Base-by-base conservation (phyloP, 2,329 filamentous ascomycete genomes). In the Exophiala aquamarina region DNA sequence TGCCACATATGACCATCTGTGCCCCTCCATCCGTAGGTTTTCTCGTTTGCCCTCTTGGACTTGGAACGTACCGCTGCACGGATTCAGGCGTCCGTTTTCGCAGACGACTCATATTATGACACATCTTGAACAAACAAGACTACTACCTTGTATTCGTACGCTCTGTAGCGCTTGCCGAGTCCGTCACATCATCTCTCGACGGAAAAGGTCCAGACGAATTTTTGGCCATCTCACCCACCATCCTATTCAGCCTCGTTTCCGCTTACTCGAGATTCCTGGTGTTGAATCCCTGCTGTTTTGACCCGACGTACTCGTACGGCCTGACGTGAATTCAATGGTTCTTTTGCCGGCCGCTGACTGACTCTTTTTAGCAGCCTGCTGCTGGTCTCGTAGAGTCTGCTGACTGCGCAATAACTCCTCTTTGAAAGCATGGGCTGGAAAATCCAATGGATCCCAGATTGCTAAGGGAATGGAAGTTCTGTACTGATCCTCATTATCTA, bases 401-500 rank as follows among this genome's bases (percentile, higher is more conserved):
- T 75, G 72, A 17, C 55, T 60, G 49, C 64, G 71, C 20, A 66
- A 58, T 26, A 76, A 60, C 44, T 72, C 69, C 43, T 75, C 73
- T 50, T 73, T 75, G 54, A 69, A 75, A 1, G 67, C 72, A 66
- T 67, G 71, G 1, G 43, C 42, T 5, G 72, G 72, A 28, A 75
- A 60, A 21, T 42, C 58, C 3, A 59, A 56, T 3, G 65, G 58
- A 55, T 70, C 57, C 70, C 70, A 75, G 40, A 73, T 32, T 6
- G 70, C 64, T 14, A 41, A 45, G 4, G 70, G 64, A 29, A 76
- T 55, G 9, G 78, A 73, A 11, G 75, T 78, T 35, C 66, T 66
- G 62, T 83, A 81, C 58, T 81, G 76, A 8, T 75, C 72, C 54
- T 73, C 66, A 35, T 72, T 70, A 39, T 67, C 66, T 28, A 85